phyloP scores from a whole-genome alignment of 2,329 filamentous ascomycete species.

The Colletotrichum sp. region DNA sequence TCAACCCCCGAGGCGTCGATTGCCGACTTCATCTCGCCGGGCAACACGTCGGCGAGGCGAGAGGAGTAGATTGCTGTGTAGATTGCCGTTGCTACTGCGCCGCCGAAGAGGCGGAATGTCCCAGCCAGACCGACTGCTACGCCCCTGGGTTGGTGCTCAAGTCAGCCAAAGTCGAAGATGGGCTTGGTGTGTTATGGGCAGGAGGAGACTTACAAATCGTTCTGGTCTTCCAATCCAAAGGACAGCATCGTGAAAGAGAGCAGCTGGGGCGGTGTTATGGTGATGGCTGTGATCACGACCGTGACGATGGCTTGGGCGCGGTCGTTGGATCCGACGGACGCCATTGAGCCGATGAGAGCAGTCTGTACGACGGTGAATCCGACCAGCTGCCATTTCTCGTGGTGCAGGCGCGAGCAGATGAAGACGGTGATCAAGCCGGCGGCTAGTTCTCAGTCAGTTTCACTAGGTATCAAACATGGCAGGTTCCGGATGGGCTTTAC shows the following conservation, averaged over 20 bases:
- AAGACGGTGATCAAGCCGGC: not conserved
- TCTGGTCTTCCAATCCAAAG: constrained; percentile 35
- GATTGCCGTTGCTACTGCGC: constrained; percentile 41
- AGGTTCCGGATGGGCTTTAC: not conserved
- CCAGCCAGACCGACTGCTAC: constrained; percentile 39
- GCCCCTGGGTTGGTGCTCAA: constrained; percentile 28
- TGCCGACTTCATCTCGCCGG: constrained; percentile 24
- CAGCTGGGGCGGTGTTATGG: constrained; percentile 35
- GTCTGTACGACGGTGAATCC: constrained; percentile 36
- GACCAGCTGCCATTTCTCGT: constrained; percentile 41
- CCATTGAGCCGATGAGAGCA: constrained; percentile 37
- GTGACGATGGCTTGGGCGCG: constrained; percentile 37
- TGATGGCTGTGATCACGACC: constrained; percentile 32
- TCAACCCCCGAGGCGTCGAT: constrained; percentile 23
- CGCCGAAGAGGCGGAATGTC: constrained; percentile 40
- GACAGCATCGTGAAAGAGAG: constrained; percentile 38
- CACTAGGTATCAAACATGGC: not conserved
- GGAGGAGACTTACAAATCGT: not conserved
- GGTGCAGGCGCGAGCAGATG: constrained; percentile 29
- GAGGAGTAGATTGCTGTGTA: constrained; percentile 39
- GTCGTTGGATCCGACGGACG: constrained; percentile 34
- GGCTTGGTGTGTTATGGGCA: not conserved
- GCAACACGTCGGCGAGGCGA: constrained; percentile 29
- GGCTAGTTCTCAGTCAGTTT: not conserved
- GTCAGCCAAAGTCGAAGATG: not conserved